phyloP scores from a whole-genome alignment of 768 basidiomycete genomes.

The Auricularia heimuer region DNA sequence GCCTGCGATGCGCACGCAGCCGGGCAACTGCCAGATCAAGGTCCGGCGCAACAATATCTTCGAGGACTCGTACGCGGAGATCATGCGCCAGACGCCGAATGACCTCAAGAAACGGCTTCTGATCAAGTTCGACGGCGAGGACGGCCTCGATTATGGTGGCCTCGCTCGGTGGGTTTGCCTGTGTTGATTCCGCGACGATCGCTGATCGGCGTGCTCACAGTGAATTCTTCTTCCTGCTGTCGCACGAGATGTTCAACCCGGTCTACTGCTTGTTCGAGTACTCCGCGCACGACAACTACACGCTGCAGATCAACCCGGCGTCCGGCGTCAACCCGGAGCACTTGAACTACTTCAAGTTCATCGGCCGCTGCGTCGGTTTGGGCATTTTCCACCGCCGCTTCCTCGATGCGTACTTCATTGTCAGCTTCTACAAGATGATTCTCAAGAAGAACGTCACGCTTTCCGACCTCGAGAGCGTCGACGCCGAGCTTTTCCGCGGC shows the following conservation, averaged over 20 bases:
- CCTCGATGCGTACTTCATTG: conserved; percentile 98
- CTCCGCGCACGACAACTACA: conserved; percentile 99
- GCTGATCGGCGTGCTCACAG: conserved; percentile 29
- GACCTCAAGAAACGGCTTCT: conserved; percentile 97
- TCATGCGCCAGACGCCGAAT: conserved; percentile 97
- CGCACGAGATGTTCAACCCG: conserved; percentile 99
- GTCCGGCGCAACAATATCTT: conserved; percentile 97
- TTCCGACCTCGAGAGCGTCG: conserved; percentile 91
- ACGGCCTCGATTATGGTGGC: conserved; percentile 97
- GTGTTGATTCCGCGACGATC: not conserved
- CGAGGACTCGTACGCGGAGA: conserved; percentile 98
- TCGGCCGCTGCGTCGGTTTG: conserved; percentile 87
- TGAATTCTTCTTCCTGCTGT: conserved; percentile 99
- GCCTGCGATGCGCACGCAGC: conserved; percentile 94
- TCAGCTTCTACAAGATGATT: conserved; percentile 99
- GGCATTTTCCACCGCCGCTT: conserved; percentile 99
- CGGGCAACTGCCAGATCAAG: conserved; percentile 99
- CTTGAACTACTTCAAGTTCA: conserved; percentile 99
- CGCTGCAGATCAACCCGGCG: conserved; percentile 97
- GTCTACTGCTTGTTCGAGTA: conserved; percentile 99
- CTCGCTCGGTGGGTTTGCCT: conserved; percentile 64
- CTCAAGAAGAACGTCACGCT: conserved; percentile 94
- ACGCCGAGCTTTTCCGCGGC: conserved; percentile 88
- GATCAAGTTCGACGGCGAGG: conserved; percentile 99
- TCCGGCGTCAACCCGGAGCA: conserved; percentile 98